phyloP scores from a whole-genome alignment of 495 filamentous ascomycete species.

The Penicillium antarcticum region DNA sequence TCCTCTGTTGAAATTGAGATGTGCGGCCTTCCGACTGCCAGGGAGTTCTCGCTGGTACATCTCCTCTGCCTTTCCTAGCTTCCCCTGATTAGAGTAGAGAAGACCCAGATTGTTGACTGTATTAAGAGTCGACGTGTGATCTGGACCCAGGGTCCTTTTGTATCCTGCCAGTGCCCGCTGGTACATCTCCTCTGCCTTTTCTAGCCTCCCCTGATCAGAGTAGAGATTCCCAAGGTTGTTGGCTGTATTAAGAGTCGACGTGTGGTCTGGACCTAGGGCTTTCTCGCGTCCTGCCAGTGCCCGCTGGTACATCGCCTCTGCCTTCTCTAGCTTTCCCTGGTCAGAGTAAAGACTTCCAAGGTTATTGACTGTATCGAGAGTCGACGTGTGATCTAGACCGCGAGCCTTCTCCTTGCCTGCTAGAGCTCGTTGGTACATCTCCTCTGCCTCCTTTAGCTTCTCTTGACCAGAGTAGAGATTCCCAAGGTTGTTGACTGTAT shows the following conservation, averaged over 20 bases:
- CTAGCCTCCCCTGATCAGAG: conserved; percentile 29
- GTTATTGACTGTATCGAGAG: too few species aligned
- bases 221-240: conserved; percentile 38
- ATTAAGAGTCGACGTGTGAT: conserved; percentile 30
- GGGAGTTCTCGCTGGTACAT: conserved; percentile 22
- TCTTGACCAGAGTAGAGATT: conserved; percentile 22
- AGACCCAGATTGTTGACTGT: conserved; percentile 32
- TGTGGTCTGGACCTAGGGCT: conserved; percentile 25
- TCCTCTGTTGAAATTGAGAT: too few species aligned
- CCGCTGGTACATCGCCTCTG: conserved; percentile 33
- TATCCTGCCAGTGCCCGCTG: conserved; percentile 23
- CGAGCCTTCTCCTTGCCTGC: conserved; percentile 33
- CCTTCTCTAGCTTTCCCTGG: conserved; percentile 32
- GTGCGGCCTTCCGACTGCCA: conserved; percentile 24
- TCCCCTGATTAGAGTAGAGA: conserved; percentile 25
- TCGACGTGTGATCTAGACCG: conserved; percentile 34
- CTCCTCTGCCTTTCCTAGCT: conserved; percentile 30
- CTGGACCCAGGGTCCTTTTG: conserved; percentile 33
- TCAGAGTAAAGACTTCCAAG: too few species aligned
- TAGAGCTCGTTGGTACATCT: conserved; percentile 24
- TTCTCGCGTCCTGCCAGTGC: conserved; percentile 30
- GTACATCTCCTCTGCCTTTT: conserved; percentile 38
- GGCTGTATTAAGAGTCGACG: conserved; percentile 25
- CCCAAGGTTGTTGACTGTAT: conserved; percentile 32
- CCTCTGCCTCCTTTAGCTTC: conserved; percentile 32